A percentile compares a stretch with the other conserved stretches of the same genome.
phyloP scores from a whole-genome alignment of 768 basidiomycete species.

The Rhizopogon vinicolor region DNA sequence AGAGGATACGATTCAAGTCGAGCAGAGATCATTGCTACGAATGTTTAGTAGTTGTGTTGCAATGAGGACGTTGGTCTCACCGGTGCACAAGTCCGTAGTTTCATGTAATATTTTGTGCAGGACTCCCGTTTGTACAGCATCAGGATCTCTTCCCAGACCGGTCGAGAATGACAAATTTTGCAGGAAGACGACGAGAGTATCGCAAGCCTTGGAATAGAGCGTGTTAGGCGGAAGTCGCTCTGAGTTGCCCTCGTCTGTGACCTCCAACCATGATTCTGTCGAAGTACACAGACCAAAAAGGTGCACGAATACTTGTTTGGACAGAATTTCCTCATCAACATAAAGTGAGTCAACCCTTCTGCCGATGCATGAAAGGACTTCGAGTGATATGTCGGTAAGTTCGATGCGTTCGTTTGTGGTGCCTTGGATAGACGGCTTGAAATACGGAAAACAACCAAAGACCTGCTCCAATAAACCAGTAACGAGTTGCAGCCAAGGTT shows the following conservation, averaged over 20 bases:
- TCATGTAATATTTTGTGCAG: slow-evolving; percentile 32
- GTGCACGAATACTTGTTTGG: slow-evolving; percentile 45
- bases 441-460: slow-evolving; percentile 50
- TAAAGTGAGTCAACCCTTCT: slow-evolving; percentile 46
- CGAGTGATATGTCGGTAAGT: slow-evolving; percentile 49
- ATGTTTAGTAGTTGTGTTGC: not conserved
- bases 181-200: slow-evolving; percentile 40
- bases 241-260: slow-evolving; percentile 32
- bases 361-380: slow-evolving; percentile 50
- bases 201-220: slow-evolving; percentile 44
- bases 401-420: slow-evolving; percentile 54
- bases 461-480: slow-evolving; percentile 49
- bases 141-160: not conserved
- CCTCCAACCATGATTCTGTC: slow-evolving; percentile 57
- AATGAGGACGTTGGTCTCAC: not conserved
- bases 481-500: slow-evolving; percentile 47
- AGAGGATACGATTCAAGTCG: slow-evolving; percentile 31
- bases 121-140: slow-evolving; percentile 23
- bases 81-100: not conserved
- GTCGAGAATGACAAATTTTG: slow-evolving; percentile 16
- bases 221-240: slow-evolving; percentile 40
- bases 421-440: slow-evolving; percentile 45
- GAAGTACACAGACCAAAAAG: slow-evolving; percentile 50
- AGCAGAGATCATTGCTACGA: not conserved
- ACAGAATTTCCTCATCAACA: slow-evolving; percentile 37